A percentile compares a stretch with the other conserved stretches of the same genome.
Evolutionary conservation across 225 moss, liverwort and hornwort genomes (phyloP).

Genomic region (Sphagnum tenellum): DNA sequence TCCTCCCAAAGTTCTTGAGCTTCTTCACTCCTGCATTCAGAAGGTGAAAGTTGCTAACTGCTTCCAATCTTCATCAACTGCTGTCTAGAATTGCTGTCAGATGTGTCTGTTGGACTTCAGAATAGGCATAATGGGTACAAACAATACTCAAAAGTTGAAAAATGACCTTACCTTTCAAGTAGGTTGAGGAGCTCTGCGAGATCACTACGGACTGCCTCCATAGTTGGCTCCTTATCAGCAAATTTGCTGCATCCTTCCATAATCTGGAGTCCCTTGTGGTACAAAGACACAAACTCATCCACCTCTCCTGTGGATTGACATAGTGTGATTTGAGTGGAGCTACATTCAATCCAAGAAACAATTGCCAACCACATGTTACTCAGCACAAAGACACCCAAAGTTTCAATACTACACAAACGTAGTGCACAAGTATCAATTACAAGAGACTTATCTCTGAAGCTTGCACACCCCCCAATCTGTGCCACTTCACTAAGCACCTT

Average conservation of each 20-base stretch:
- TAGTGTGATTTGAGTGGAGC: not conserved
- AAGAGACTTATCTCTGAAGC: too few relatives aligned
- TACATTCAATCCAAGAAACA: not conserved
- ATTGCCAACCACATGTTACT: not conserved
- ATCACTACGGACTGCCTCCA: constrained; percentile 83
- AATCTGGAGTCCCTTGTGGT: constrained; percentile 51
- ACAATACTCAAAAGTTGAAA: not conserved
- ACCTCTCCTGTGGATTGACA: constrained; percentile 43
- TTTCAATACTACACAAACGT: too few relatives aligned
- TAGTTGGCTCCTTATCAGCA: constrained; percentile 61
- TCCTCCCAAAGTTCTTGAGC: constrained; percentile 76
- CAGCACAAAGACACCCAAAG: not conserved
- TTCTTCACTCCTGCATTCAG: constrained; percentile 50
- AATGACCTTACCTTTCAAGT: constrained; percentile 42
- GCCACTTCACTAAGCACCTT: too few relatives aligned
- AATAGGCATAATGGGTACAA: not conserved
- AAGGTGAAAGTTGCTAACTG: not conserved
- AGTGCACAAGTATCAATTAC: too few relatives aligned
- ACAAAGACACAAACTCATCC: constrained; percentile 69
- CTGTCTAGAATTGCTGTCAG: too few relatives aligned
- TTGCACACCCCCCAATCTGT: too few relatives aligned
- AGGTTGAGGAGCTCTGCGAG: constrained; percentile 71
- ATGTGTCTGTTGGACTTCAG: not conserved
- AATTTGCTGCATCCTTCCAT: constrained; percentile 76
- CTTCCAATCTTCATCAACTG: not conserved